These are phyloP conservation scores for Pichia sp. DNA, from an alignment of 1,139 yeast genomes.

Conservation along the genomic window DNA sequence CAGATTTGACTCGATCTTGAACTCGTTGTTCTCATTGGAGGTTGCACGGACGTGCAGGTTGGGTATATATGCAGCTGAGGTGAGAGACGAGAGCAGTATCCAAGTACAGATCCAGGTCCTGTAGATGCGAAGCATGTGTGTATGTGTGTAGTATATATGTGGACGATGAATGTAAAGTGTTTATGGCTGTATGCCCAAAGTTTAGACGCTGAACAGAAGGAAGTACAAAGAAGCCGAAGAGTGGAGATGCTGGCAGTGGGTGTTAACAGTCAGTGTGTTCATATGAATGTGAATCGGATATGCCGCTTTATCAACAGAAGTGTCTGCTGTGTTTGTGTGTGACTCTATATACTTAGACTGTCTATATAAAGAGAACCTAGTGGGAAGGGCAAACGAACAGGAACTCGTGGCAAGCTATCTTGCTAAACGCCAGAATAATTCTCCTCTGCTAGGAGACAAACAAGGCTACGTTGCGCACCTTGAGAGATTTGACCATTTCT, in stretches of 20 bases:
- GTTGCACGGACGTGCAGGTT: not conserved
- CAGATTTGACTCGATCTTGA: slow-evolving; percentile 7
- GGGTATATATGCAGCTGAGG: slow-evolving; percentile 4
- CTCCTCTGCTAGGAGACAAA: not conserved
- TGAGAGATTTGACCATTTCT: not conserved
- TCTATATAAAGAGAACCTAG: not conserved
- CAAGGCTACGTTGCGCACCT: not conserved
- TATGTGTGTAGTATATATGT: not conserved
- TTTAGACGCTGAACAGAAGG: not conserved
- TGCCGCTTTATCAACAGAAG: not conserved
- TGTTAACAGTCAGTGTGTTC: not conserved
- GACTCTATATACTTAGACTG: not conserved
- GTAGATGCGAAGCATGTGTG: not conserved
- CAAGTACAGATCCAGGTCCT: not conserved
- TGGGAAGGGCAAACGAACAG: not conserved
- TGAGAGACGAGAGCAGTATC: not conserved
- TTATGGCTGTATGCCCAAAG: not conserved
- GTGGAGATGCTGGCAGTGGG: not conserved
- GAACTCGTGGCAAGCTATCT: not conserved
- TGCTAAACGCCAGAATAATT: not conserved
- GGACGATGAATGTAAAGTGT: not conserved
- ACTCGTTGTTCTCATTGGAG: not conserved
- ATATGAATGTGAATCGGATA: not conserved
- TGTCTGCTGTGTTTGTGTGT: not conserved
- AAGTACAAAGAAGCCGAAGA: not conserved